Conservation (phyloP, 2,329 filamentous ascomycete genomes). For the Thielaviopsis euricoi region DNA sequence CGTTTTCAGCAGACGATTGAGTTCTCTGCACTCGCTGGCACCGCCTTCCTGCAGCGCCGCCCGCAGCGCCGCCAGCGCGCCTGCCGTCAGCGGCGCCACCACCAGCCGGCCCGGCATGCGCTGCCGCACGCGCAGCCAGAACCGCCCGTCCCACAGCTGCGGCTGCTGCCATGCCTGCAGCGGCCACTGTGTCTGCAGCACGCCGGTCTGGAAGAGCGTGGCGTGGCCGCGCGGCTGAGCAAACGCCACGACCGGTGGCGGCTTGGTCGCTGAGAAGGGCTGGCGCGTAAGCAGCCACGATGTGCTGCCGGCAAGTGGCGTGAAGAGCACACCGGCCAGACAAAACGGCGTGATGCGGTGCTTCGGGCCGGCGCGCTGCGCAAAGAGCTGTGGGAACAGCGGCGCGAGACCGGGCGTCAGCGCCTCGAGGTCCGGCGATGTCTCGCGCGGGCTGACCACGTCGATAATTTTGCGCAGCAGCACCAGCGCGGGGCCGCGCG, state of each 20-base stretch:
- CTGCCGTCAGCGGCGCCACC: constrained; percentile 29
- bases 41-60: constrained; percentile 21
- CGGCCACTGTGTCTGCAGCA: background rate
- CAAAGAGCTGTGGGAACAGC: constrained; percentile 30
- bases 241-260: constrained; percentile 16
- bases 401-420: constrained; percentile 29
- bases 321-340: constrained; percentile 23
- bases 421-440: constrained; percentile 25
- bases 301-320: constrained; percentile 25
- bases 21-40: constrained; percentile 16
- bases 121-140: constrained; percentile 37
- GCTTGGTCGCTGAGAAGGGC: constrained; percentile 24
- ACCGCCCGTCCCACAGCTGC: constrained; percentile 42
- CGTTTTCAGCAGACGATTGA: constrained; percentile 28
- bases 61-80: constrained; percentile 31
- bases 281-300: constrained; percentile 31
- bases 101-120: constrained; percentile 26
- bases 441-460: constrained; percentile 32
- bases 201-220: background rate
- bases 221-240: background rate
- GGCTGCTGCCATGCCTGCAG: constrained; percentile 18
- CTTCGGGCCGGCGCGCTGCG: constrained; percentile 8
- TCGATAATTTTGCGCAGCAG: constrained; percentile 31
- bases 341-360: constrained; percentile 27
- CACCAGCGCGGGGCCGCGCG: constrained; percentile 23